Evolutionary conservation across 305 asterid species (phyloP), one percentile per base, ranked within the genome.

Genomic region (Rubia tinctorum): DNA sequence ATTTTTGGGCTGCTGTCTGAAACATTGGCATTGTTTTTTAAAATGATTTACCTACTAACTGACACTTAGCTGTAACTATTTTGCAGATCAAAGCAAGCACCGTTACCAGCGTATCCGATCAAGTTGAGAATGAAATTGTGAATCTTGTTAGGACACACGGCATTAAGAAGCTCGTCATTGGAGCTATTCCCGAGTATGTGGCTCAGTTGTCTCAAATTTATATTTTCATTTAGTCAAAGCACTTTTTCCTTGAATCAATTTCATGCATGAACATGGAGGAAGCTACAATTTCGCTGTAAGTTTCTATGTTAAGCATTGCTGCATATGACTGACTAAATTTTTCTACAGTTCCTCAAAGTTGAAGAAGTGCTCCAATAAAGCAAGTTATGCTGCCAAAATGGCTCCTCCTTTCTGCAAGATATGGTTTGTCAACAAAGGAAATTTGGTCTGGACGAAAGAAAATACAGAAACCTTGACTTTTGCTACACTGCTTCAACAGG

Each of bases 181-280:
- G 96, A 85, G 88, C 93, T 64, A 74, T 80, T 66, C 91, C 96
- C 22, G 90, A 81, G 98, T 92, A 91, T 40, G 96, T 81, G 61
- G 75, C 75, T 81, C 45, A 23, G 73, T 80, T 77, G 74, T 59
- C 65, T 63, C 68, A 43, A 44, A 66, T 74, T 42, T 63, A 20
- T n/a, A 20, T 70, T 65, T 43, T 1, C 44, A 11, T n/a, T 47
- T 17, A 37, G 45, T 34, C 49, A 17, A 45, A 34, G n/a, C 9
- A 60, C 23, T 8, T 10, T 27, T 69, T 40, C 45, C 66, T 51
- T 10, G 11, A 22, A 30, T 30, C 53, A 51, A 34, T 60, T 14
- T 45, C 34, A 2, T 42, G 49, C 71, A 22, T 51, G 23, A 72
- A 20, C 6, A 49, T 37, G 63, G n/a, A 53, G 49, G 7, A 53